Base-by-base conservation (phyloP, 305 asterid species). In the Caryopteris hybrid region DNA sequence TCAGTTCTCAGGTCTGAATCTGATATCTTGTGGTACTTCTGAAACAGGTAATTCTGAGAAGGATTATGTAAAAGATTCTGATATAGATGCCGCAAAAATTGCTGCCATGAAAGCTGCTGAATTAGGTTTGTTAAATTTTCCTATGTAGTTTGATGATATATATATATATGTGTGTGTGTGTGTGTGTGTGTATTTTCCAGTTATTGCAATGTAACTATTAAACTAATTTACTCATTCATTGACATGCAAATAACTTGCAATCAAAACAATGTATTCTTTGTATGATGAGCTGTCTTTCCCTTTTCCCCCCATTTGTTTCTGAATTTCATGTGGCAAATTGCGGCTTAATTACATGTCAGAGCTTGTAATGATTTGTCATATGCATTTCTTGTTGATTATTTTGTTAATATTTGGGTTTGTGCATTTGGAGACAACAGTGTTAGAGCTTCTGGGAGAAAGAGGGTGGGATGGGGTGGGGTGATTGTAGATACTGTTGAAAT, bases 61-160 rank as follows among this genome's bases (percentile, higher is more conserved):
- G 79, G 81, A 72, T 29, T 69, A 29, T 36, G 84, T 86, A 81
- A 87, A 83, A 38, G 93, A 86, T 71, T 85, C 98, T 69, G 98
- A 91, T 76, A 85, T 93, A 55, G 96, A 87, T 80, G 97, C 97
- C 65, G 99, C 97, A 38, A 93, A 84, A 79, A 65, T 87, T 73
- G 99, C 96, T 83, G 99, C 99, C 42, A 81, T 91, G 89, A 94
- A 80, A 80, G 99, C 99, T 58, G 99, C 98, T 70, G 99, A 94
- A 79, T 73, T 87, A 79, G 97, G 99, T 87, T 61, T 12, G 77
- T 50, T 10, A 23, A n/a, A 60, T 74, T 31, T 12, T 4, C 69
- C 43, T 52, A 8, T 66, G 70, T n/a, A n/a, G n/a, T n/a, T n/a
- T n/a, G n/a, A n/a, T n/a, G n/a, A n/a, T n/a, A n/a, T n/a, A n/a